Conservation (phyloP, 2,329 filamentous ascomycete genomes). For the Venturiaceae sp. region DNA sequence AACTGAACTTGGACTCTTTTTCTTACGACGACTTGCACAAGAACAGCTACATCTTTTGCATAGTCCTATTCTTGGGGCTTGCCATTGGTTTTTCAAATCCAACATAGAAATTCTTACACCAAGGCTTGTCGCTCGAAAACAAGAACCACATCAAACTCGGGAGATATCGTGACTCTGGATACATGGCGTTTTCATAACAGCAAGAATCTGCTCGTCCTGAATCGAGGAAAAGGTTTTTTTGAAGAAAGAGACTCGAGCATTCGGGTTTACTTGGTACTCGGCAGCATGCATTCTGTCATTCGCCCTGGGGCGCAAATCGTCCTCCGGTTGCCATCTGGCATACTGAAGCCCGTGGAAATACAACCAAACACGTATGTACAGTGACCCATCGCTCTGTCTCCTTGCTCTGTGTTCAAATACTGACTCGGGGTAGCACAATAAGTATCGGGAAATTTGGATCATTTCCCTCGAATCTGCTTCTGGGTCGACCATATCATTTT, state of each 20-base stretch:
- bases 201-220: background rate
- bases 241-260: background rate
- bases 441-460: slow-evolving; percentile 87
- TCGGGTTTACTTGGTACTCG: background rate
- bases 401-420: slow-evolving; percentile 9
- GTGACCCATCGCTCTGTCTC: slow-evolving; percentile 15
- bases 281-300: background rate
- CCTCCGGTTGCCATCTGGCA: slow-evolving; percentile 48
- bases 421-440: slow-evolving; percentile 52
- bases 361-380: slow-evolving; percentile 54
- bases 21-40: background rate
- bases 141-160: no score
- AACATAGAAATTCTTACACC: background rate
- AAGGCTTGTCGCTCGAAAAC: no score
- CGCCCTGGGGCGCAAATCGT: slow-evolving; percentile 40
- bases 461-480: slow-evolving; percentile 79
- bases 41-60: background rate
- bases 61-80: background rate
- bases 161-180: no score
- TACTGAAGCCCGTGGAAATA: slow-evolving; percentile 48
- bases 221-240: background rate
- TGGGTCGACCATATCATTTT: slow-evolving; percentile 83
- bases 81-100: background rate
- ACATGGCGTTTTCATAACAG: background rate
- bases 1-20: background rate